Conservation (phyloP, 2,329 filamentous ascomycete genomes). For the Xylaria sp. region DNA sequence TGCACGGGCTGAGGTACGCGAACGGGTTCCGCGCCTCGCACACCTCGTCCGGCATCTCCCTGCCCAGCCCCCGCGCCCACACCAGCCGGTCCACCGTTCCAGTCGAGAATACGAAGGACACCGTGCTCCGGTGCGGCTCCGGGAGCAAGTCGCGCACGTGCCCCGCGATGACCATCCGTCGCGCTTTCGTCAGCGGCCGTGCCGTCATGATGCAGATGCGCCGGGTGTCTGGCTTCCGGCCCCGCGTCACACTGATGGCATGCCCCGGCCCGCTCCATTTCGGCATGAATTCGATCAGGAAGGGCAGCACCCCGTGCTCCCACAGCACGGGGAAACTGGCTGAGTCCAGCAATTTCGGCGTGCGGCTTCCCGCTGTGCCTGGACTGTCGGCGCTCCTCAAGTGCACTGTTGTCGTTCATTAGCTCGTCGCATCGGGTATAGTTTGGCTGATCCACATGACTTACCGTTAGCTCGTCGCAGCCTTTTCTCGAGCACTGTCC, state of each 20-base stretch:
- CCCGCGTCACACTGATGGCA: conserved; percentile 47
- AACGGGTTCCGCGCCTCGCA: conserved; percentile 51
- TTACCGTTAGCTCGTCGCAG: conserved; percentile 38
- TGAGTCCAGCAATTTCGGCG: conserved; percentile 41
- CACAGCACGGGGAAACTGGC: conserved; percentile 49
- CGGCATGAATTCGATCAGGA: conserved; percentile 49
- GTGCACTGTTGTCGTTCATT: conserved; percentile 31
- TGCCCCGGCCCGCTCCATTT: conserved; percentile 50
- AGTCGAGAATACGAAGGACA: conserved; percentile 47
- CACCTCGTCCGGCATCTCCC: conserved; percentile 48
- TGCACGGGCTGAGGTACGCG: conserved; percentile 49
- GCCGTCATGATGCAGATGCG: conserved; percentile 50
- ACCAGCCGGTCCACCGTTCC: conserved; percentile 46
- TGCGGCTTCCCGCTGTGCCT: conserved; percentile 37
- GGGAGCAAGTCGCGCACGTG: conserved; percentile 52
- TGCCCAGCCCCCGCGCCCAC: conserved; percentile 49
- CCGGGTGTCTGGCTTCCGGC: conserved; percentile 43
- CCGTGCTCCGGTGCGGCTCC: conserved; percentile 36
- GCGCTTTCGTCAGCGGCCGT: conserved; percentile 42
- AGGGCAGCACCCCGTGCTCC: conserved; percentile 52
- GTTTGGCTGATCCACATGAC: conserved; percentile 13
- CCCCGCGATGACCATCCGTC: conserved; percentile 46
- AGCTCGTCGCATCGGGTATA: neutral
- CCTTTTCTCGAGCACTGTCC: conserved; percentile 44
- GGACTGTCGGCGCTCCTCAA: conserved; percentile 43